Evolutionary conservation across 169 alveolate species (phyloP).

Genomic region (Perkinsus chesapeaki): DNA sequence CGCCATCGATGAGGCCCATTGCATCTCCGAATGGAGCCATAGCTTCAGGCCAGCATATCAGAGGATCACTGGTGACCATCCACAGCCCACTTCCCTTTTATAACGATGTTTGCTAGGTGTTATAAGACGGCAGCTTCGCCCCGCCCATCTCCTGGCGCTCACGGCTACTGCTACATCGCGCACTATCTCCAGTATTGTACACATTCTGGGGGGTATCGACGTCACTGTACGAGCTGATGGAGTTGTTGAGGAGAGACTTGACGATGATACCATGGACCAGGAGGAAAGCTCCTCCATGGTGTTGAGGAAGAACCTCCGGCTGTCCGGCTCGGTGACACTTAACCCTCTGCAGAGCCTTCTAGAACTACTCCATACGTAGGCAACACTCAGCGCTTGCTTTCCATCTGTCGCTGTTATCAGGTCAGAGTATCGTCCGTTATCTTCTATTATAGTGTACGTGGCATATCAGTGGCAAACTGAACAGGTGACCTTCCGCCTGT

Average conservation of each 20-base stretch:
- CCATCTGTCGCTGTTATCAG: not conserved
- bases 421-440: not conserved
- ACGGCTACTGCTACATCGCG: conserved; percentile 83
- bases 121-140: not conserved
- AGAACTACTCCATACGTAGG: not conserved
- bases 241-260: not conserved
- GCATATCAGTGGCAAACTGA: not conserved
- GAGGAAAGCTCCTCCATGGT: not conserved
- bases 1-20: conserved; percentile 81
- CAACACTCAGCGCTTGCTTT: not conserved
- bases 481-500: not conserved
- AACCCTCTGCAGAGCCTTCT: not conserved
- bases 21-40: conserved; percentile 80
- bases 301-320: not conserved
- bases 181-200: conserved; percentile 19
- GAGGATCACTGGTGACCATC: conserved; percentile 32
- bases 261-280: not conserved
- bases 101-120: conserved; percentile 34
- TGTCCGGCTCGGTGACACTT: not conserved
- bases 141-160: conserved; percentile 46
- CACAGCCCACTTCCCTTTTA: conserved; percentile 40
- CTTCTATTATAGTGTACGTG: not conserved
- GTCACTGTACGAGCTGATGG: not conserved
- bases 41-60: conserved; percentile 75
- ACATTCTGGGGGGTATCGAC: not conserved